phyloP scores from a whole-genome alignment of 1,284 basidiomycete species.

The Boletus sp. region DNA sequence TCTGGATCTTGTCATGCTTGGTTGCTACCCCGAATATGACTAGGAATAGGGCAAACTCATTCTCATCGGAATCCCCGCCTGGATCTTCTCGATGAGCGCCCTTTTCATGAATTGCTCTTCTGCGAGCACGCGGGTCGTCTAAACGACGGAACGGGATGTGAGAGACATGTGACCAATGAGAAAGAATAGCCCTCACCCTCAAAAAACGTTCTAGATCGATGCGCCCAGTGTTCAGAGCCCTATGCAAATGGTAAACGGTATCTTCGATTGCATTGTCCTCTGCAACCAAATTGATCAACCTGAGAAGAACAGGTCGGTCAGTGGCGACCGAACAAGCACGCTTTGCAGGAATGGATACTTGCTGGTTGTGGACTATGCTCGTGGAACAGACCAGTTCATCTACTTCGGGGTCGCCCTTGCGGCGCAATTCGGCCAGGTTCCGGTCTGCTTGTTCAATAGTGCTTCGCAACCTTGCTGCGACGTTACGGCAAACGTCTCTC shows the following conservation, averaged over 20 bases:
- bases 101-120: conserved; percentile 95
- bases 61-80: conserved; percentile 61
- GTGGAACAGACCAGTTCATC: conserved; percentile 94
- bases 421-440: conserved; percentile 65
- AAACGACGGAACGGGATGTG: conserved; percentile 23
- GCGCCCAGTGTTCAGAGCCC: conserved; percentile 87
- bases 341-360: conserved; percentile 34
- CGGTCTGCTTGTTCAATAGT: conserved; percentile 64
- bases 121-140: conserved; percentile 84
- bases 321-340: conserved; percentile 6
- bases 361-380: conserved; percentile 97
- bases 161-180: conserved; percentile 23
- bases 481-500: conserved; percentile 83
- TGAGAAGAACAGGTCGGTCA: conserved; percentile 35
- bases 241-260: conserved; percentile 94
- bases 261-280: conserved; percentile 99
- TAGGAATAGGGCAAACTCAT: conserved; percentile 33
- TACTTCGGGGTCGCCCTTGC: conserved; percentile 77
- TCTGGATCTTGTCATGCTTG: conserved; percentile 26
- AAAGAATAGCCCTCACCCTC: conserved; percentile 53
- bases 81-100: conserved; percentile 86
- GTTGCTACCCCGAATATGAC: conserved; percentile 33
- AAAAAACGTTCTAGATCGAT: conserved; percentile 92
- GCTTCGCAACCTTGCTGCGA: conserved; percentile 61
- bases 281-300: conserved; percentile 91